Evolutionary conservation across 2,329 filamentous ascomycete genomes (phyloP).

Genomic region (Westerdykella aurantiaca): DNA sequence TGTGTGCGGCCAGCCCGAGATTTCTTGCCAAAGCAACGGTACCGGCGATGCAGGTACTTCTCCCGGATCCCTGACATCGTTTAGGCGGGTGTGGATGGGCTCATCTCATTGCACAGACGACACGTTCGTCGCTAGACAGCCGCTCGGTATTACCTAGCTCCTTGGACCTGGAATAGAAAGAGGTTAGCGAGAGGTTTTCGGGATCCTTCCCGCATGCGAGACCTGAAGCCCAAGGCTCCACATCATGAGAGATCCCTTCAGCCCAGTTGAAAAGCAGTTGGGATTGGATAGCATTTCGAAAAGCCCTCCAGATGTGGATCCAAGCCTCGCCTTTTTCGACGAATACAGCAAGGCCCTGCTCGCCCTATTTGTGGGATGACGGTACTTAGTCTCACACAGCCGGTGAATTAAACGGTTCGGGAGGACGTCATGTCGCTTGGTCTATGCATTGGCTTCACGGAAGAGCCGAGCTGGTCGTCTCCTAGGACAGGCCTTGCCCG

Average conservation of each 20-base stretch:
- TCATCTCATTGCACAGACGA: conserved; percentile 2
- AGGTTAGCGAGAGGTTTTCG: neutral
- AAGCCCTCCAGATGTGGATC: neutral
- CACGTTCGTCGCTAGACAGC: conserved; percentile 2
- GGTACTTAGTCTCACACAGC: conserved; percentile 12
- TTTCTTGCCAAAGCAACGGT: conserved; percentile 19
- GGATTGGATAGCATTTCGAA: too few relatives aligned
- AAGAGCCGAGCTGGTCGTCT: conserved; percentile 20
- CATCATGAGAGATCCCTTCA: too few relatives aligned
- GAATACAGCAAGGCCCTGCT: neutral
- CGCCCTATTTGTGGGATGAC: conserved; percentile 7
- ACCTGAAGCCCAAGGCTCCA: too few relatives aligned
- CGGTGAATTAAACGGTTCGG: conserved; percentile 12
- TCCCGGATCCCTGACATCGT: conserved; percentile 9
- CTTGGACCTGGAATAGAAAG: neutral
- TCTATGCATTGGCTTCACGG: conserved; percentile 17
- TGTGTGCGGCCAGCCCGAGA: conserved; percentile 18
- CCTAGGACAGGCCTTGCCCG: conserved; percentile 4
- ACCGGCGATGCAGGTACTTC: conserved; percentile 26
- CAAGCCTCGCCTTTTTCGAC: neutral
- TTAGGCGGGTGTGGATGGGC: conserved; percentile 13
- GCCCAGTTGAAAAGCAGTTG: too few relatives aligned
- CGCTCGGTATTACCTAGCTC: neutral
- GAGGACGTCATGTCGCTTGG: conserved; percentile 20
- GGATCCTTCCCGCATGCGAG: neutral